Conservation (phyloP, 805 yeast genomes). For the Metschnikowia cerradonensis region DNA sequence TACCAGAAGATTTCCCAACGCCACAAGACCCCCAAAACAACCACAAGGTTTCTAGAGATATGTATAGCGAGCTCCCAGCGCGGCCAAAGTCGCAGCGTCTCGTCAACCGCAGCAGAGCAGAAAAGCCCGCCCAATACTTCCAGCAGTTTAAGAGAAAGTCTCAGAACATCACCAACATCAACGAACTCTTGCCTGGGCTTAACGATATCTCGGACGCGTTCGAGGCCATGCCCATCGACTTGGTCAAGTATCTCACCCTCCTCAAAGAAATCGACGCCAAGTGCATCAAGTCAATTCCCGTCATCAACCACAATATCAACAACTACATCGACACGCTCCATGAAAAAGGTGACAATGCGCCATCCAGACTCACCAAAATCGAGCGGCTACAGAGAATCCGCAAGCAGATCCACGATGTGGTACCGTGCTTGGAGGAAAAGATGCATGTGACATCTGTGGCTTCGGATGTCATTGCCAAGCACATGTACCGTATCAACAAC, state of each 20-base stretch:
- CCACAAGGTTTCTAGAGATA: neutral
- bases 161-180: slow-evolving; percentile 28
- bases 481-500: slow-evolving; percentile 69
- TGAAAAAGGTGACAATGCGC: slow-evolving; percentile 8
- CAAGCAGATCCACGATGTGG: slow-evolving; percentile 56
- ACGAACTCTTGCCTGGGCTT: slow-evolving; percentile 64
- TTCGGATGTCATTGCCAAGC: slow-evolving; percentile 66
- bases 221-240: slow-evolving; percentile 83
- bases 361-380: slow-evolving; percentile 19
- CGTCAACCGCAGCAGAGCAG: slow-evolving; percentile 20
- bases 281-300: slow-evolving; percentile 72
- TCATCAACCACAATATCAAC: slow-evolving; percentile 52
- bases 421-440: slow-evolving; percentile 93
- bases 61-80: slow-evolving; percentile 24
- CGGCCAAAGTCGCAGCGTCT: slow-evolving; percentile 34
- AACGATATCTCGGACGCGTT: slow-evolving; percentile 89
- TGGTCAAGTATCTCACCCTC: slow-evolving; percentile 79
- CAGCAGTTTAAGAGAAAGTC: slow-evolving; percentile 34
- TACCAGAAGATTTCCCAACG: neutral
- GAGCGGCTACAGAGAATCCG: slow-evolving; percentile 37
- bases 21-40: neutral
- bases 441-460: slow-evolving; percentile 96
- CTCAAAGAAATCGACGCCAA: slow-evolving; percentile 94
- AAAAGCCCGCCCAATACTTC: slow-evolving; percentile 24
- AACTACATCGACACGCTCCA: slow-evolving; percentile 37